Conservation (phyloP, 495 filamentous ascomycete genomes). For the Thozetella sp. region DNA sequence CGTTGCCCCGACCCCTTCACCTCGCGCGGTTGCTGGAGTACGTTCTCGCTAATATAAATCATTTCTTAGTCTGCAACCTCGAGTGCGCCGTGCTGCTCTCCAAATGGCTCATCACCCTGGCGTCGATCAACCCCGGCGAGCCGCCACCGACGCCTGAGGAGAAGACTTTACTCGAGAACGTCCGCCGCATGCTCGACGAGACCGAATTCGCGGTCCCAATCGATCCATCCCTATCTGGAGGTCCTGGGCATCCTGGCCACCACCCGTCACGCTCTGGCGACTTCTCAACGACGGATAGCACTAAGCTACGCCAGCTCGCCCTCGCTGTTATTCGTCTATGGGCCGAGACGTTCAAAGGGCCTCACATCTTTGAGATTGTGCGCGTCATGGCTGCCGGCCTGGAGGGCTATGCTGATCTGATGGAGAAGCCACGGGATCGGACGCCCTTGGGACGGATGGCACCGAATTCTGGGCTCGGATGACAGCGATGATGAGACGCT, state of each 20-base stretch:
- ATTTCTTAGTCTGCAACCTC: conserved; percentile 57
- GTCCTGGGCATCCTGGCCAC: conserved; percentile 25
- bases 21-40: neutral
- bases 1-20: conserved; percentile 5
- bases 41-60: conserved; percentile 5
- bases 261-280: conserved; percentile 34
- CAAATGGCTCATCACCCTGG: conserved; percentile 48
- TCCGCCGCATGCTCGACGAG: conserved; percentile 76
- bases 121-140: conserved; percentile 42
- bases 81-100: conserved; percentile 71
- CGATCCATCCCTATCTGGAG: conserved; percentile 44
- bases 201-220: conserved; percentile 69
- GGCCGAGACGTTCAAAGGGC: conserved; percentile 69
- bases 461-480: conserved; percentile 27
- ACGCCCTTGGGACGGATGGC: conserved; percentile 41
- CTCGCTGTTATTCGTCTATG: conserved; percentile 66
- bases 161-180: conserved; percentile 62
- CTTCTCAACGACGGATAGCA: conserved; percentile 40
- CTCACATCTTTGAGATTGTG: conserved; percentile 69
- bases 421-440: conserved; percentile 56
- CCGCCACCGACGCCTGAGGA: conserved; percentile 57
- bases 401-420: conserved; percentile 64
- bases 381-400: conserved; percentile 63
- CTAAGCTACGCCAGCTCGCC: conserved; percentile 61
- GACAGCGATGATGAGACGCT: neutral